Evolutionary conservation across 345 rosid species (phyloP).

Genomic region (Noccaea bulbosa): DNA sequence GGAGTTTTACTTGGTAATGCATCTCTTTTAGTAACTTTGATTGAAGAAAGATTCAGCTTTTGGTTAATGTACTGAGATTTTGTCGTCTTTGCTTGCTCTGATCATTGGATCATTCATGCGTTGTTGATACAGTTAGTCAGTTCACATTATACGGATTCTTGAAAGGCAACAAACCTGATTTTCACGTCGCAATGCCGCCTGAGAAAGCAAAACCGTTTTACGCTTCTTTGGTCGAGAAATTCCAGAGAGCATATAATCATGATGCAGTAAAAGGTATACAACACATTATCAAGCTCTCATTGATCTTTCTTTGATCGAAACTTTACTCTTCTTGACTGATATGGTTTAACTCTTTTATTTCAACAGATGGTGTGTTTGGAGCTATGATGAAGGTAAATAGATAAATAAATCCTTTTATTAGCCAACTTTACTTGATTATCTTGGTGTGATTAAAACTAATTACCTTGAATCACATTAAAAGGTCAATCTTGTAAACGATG

Average conservation of each 20-base stretch:
- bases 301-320: not conserved
- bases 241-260: conserved; percentile 58
- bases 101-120: conserved; percentile 32
- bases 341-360: not conserved
- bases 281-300: not conserved
- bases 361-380: conserved; percentile 76
- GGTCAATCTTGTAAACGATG: conserved; percentile 87
- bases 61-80: not conserved
- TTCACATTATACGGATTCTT: conserved; percentile 85
- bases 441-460: not conserved
- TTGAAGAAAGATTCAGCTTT: not conserved
- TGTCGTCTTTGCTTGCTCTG: conserved; percentile 23
- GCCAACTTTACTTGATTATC: not conserved
- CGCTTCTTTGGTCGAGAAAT: conserved; percentile 66
- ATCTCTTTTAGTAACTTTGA: not conserved
- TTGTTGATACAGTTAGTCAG: conserved; percentile 71
- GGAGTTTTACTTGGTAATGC: conserved; percentile 72
- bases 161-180: conserved; percentile 99
- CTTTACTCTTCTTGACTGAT: not conserved
- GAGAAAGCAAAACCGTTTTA: conserved; percentile 78
- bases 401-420: not conserved
- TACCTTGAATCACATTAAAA: conserved; percentile 31
- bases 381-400: conserved; percentile 85
- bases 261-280: conserved; percentile 67
- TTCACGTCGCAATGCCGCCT: conserved; percentile 94